Conservation (phyloP, 495 filamentous ascomycete genomes). For the Neurospora hispaniola region DNA sequence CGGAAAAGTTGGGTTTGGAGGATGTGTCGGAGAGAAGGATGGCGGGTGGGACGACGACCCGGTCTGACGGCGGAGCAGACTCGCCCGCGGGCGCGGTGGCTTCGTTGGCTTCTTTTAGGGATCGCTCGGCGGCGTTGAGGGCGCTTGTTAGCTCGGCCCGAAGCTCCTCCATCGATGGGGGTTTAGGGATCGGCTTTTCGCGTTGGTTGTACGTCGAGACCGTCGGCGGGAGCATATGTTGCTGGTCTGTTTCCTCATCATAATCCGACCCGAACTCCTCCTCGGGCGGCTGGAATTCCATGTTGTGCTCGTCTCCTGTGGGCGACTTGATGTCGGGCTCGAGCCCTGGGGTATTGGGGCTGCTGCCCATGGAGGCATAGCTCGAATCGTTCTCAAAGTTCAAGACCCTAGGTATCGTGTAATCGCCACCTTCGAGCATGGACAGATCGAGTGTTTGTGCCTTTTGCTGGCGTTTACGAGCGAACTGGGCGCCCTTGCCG, state of each 20-base stretch:
- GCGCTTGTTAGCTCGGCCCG: constrained; percentile 62
- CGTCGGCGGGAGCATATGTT: constrained; percentile 80
- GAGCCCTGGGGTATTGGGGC: constrained; percentile 34
- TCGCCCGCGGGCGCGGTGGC: constrained; percentile 16
- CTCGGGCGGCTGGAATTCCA: constrained; percentile 28
- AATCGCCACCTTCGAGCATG: constrained; percentile 26
- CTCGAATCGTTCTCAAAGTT: constrained; percentile 42
- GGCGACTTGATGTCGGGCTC: constrained; percentile 46
- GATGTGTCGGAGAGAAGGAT: not conserved
- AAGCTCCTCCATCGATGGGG: constrained; percentile 69
- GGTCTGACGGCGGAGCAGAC: constrained; percentile 6
- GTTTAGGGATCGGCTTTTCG: constrained; percentile 74
- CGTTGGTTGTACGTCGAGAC: constrained; percentile 91
- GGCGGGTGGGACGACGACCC: constrained; percentile 17
- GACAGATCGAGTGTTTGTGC: constrained; percentile 38
- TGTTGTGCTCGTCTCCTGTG: constrained; percentile 39
- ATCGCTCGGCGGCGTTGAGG: constrained; percentile 52
- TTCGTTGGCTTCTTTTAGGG: constrained; percentile 41
- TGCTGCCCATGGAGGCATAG: constrained; percentile 45
- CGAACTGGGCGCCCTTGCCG: constrained; percentile 79
- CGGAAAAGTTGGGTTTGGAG: not conserved
- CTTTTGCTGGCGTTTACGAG: constrained; percentile 52
- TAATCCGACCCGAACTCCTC: constrained; percentile 47
- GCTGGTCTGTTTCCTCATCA: constrained; percentile 47
- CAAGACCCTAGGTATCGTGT: constrained; percentile 27